phyloP scores from a whole-genome alignment of 2,329 filamentous ascomycete genomes.

The Chaetomium olivaceum region DNA sequence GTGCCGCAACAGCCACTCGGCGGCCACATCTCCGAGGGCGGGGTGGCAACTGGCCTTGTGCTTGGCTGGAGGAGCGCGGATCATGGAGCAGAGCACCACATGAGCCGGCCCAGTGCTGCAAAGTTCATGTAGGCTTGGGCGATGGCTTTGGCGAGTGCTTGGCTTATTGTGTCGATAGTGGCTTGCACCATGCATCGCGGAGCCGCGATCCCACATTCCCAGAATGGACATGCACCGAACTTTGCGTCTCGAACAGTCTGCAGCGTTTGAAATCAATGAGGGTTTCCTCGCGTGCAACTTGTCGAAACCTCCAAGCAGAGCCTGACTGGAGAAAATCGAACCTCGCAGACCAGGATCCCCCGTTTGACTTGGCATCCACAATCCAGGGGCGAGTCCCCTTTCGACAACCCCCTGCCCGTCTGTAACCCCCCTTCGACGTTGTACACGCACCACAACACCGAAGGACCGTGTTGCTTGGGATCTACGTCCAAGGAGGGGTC shows the following conservation, averaged over 20 bases:
- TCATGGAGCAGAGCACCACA: neutral
- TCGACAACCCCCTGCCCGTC: conserved; percentile 18
- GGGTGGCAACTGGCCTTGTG: conserved; percentile 8
- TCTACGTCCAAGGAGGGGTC: conserved; percentile 16
- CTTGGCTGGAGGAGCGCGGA: neutral
- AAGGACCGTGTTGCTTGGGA: conserved; percentile 22
- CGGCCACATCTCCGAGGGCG: neutral
- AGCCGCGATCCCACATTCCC: neutral
- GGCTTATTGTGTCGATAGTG: neutral
- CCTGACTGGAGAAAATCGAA: conserved; percentile 25
- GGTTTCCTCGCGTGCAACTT: conserved; percentile 26
- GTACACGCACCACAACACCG: conserved; percentile 20
- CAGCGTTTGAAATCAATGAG: conserved; percentile 29
- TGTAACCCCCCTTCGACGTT: conserved; percentile 23
- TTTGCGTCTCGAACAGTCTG: conserved; percentile 15
- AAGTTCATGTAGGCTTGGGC: neutral
- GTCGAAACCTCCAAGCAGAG: conserved; percentile 27
- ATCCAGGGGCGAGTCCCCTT: conserved; percentile 18
- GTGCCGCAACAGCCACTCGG: conserved; percentile 7
- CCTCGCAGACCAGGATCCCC: conserved; percentile 24
- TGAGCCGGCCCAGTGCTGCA: neutral
- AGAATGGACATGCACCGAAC: conserved; percentile 8
- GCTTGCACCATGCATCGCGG: neutral
- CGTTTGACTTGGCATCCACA: conserved; percentile 33
- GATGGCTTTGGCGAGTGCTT: neutral